phyloP scores from a whole-genome alignment of 306 rosid genomes.

The Delonix regia region DNA sequence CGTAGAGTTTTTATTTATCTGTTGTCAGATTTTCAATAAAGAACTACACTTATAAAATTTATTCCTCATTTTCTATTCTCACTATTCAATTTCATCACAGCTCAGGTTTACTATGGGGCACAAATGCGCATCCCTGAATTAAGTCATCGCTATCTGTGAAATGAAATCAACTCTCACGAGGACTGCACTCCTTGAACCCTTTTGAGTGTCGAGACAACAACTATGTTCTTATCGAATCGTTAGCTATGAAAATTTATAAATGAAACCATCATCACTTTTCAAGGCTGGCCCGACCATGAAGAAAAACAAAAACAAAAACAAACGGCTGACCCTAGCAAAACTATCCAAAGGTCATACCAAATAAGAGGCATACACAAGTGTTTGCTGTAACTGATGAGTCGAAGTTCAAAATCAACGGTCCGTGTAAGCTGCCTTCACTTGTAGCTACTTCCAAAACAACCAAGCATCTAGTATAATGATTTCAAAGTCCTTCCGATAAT shows the following conservation, averaged over 20 bases:
- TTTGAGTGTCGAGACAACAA: neutral
- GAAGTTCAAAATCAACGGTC: neutral
- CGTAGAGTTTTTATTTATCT: no score
- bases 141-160: no score
- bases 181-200: neutral
- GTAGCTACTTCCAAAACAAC: constrained; percentile 21
- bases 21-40: no score
- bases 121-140: neutral
- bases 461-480: neutral
- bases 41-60: no score
- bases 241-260: neutral
- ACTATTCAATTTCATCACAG: neutral
- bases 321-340: neutral
- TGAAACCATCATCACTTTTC: neutral
- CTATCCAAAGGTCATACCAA: neutral
- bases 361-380: neutral
- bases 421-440: neutral
- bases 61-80: neutral
- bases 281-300: neutral
- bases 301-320: no score
- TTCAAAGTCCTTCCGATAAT: neutral
- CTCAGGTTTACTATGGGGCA: neutral
- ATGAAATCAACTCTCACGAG: neutral
- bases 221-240: neutral
- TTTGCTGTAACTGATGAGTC: neutral